Evolutionary conservation across 805 yeast species (phyloP).

Genomic region (Myxozyma vanderwaltii): DNA sequence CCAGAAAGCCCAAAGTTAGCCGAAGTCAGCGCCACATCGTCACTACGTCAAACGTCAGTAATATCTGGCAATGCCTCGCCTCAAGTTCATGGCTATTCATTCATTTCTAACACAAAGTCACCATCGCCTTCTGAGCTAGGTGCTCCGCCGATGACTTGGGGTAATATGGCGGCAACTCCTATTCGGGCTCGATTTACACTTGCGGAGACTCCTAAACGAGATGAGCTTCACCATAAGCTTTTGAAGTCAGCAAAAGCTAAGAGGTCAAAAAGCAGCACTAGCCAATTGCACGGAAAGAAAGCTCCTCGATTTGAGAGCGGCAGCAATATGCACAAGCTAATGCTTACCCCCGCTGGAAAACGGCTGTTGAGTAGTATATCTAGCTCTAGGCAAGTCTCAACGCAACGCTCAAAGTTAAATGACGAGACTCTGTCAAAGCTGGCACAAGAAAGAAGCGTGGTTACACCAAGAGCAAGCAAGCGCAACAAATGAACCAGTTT

Average conservation of each 20-base stretch:
- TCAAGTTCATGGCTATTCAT: slow-evolving; percentile 20
- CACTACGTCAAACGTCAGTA: neutral
- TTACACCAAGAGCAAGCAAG: slow-evolving; percentile 5
- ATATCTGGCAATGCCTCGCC: slow-evolving; percentile 16
- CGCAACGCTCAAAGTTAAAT: neutral
- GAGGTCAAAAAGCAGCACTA: neutral
- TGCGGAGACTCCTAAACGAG: slow-evolving; percentile 28
- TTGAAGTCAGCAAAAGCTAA: neutral
- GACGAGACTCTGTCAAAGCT: neutral
- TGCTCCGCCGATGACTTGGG: slow-evolving; percentile 26
- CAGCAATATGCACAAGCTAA: slow-evolving; percentile 10
- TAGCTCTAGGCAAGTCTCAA: neutral
- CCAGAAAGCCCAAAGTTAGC: neutral
- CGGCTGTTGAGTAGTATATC: slow-evolving; percentile 20
- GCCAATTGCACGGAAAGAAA: no score
- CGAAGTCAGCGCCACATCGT: neutral
- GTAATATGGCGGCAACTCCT: slow-evolving; percentile 6
- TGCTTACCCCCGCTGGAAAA: slow-evolving; percentile 27
- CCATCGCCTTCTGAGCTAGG: slow-evolving; percentile 28
- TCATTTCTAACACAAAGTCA: slow-evolving; percentile 20
- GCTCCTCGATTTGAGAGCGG: slow-evolving; percentile 16
- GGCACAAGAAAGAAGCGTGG: neutral
- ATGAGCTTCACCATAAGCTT: slow-evolving; percentile 26
- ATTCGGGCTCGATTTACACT: slow-evolving; percentile 12
- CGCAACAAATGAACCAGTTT: neutral